These are phyloP conservation scores for Hanseniaspora taiwanica DNA, from an alignment of 805 yeast genomes.

Conservation along the genomic window DNA sequence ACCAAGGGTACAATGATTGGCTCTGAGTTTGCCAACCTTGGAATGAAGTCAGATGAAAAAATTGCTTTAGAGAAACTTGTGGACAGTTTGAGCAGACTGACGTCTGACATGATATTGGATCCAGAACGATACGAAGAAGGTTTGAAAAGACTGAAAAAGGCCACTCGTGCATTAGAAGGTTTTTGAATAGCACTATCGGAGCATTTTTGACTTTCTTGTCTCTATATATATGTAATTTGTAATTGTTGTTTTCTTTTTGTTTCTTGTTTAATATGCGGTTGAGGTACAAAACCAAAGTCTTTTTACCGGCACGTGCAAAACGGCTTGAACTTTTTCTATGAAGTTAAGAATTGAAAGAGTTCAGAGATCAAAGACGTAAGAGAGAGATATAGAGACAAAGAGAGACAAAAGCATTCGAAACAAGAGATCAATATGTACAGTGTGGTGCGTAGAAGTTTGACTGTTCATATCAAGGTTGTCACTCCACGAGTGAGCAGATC, in stretches of 20 bases:
- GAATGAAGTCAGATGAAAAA: slow-evolving; percentile 64
- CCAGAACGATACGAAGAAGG: slow-evolving; percentile 73
- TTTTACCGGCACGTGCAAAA: too few species aligned
- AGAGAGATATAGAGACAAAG: too few species aligned
- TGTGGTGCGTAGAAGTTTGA: too few species aligned
- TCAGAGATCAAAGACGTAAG: too few species aligned
- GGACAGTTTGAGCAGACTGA: slow-evolving; percentile 70
- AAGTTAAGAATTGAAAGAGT: too few species aligned
- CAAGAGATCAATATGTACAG: too few species aligned
- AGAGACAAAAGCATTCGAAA: too few species aligned
- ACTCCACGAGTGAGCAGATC: too few species aligned
- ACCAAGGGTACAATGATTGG: slow-evolving; percentile 31
- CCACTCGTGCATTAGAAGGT: slow-evolving; percentile 79
- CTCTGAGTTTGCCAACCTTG: slow-evolving; percentile 56
- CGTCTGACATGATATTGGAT: slow-evolving; percentile 84
- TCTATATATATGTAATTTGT: not conserved
- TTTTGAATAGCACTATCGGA: slow-evolving; percentile 23
- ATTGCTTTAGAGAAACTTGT: slow-evolving; percentile 73
- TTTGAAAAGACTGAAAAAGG: slow-evolving; percentile 62
- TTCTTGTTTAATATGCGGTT: too few species aligned
- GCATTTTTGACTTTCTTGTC: not conserved
- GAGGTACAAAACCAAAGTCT: too few species aligned
- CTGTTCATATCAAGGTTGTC: too few species aligned
- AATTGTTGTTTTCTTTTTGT: not conserved
- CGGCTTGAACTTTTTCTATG: too few species aligned